phyloP scores from a whole-genome alignment of 768 basidiomycete species.

The Mycena rebaudengoi region DNA sequence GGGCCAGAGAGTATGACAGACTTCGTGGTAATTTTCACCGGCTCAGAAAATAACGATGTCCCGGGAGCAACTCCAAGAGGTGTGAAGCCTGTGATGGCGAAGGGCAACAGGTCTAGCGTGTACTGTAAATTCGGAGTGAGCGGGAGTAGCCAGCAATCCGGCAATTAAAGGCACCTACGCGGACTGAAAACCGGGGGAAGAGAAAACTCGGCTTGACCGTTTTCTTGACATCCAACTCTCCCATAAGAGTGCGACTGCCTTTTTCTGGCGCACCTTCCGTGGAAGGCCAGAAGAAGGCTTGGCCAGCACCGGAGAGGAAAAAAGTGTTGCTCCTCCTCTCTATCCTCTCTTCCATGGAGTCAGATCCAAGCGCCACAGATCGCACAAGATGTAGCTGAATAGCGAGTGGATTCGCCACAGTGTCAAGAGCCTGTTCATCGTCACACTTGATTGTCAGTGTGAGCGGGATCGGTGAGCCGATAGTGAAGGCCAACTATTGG shows the following conservation, averaged over 20 bases:
- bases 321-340: slow-evolving; percentile 54
- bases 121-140: slow-evolving; percentile 46
- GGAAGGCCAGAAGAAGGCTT: slow-evolving; percentile 60
- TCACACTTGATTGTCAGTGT: slow-evolving; percentile 52
- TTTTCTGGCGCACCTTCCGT: slow-evolving; percentile 38
- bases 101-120: slow-evolving; percentile 50
- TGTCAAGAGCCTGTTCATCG: slow-evolving; percentile 59
- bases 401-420: slow-evolving; percentile 51
- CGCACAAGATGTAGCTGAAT: slow-evolving; percentile 54
- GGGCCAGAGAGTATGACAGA: no score
- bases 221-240: slow-evolving; percentile 60
- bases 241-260: slow-evolving; percentile 50
- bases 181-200: slow-evolving; percentile 53
- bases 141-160: background rate
- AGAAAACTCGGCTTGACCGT: slow-evolving; percentile 50
- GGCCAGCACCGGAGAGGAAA: slow-evolving; percentile 50
- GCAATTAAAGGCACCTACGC: slow-evolving; percentile 43
- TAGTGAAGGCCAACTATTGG: slow-evolving; percentile 55
- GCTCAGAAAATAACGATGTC: slow-evolving; percentile 45
- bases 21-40: slow-evolving; percentile 47
- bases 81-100: slow-evolving; percentile 53
- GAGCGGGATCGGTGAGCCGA: slow-evolving; percentile 62
- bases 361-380: slow-evolving; percentile 56
- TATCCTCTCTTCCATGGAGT: slow-evolving; percentile 50
- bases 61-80: slow-evolving; percentile 17